phyloP scores from a whole-genome alignment of 148 eudicot species.

The Silene latifolia region DNA sequence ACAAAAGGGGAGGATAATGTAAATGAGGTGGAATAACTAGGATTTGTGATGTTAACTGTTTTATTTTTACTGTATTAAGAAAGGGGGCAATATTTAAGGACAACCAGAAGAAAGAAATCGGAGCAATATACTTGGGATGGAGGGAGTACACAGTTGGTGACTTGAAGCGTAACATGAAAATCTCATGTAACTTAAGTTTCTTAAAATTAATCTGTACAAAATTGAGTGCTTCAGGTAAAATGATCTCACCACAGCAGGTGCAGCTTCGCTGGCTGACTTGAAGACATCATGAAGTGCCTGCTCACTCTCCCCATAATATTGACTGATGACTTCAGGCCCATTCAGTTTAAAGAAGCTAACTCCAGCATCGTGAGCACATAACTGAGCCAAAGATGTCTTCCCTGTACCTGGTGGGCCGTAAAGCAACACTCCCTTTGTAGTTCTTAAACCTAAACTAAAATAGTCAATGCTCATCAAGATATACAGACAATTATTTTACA shows the following conservation, averaged over 20 bases:
- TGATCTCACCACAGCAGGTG: conserved; percentile 83
- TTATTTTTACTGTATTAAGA: too few relatives aligned
- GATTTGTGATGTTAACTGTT: too few relatives aligned
- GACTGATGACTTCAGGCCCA: conserved; percentile 83
- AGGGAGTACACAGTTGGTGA: not conserved
- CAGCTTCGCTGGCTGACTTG: conserved; percentile 64
- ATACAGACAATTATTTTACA: conserved; percentile 8
- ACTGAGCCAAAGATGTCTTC: conserved; percentile 77
- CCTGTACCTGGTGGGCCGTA: conserved; percentile 98
- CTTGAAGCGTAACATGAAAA: not conserved
- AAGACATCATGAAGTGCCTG: conserved; percentile 74
- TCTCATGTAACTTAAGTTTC: not conserved
- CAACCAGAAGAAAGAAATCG: not conserved
- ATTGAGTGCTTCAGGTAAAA: conserved; percentile 4
- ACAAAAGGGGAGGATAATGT: too few relatives aligned
- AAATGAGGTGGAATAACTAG: too few relatives aligned
- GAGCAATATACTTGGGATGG: not conserved
- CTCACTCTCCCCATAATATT: conserved; percentile 85
- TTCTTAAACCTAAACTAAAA: conserved; percentile 72
- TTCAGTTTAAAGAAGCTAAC: conserved; percentile 69
- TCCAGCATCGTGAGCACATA: conserved; percentile 79
- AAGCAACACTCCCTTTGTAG: conserved; percentile 94
- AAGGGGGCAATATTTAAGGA: too few relatives aligned
- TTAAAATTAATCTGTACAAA: not conserved
- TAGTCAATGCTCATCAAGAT: conserved; percentile 31